A percentile compares a stretch with the other conserved stretches of the same genome.
phyloP scores from a whole-genome alignment of 2,329 filamentous ascomycete species.

The Neonectria ditissima region DNA sequence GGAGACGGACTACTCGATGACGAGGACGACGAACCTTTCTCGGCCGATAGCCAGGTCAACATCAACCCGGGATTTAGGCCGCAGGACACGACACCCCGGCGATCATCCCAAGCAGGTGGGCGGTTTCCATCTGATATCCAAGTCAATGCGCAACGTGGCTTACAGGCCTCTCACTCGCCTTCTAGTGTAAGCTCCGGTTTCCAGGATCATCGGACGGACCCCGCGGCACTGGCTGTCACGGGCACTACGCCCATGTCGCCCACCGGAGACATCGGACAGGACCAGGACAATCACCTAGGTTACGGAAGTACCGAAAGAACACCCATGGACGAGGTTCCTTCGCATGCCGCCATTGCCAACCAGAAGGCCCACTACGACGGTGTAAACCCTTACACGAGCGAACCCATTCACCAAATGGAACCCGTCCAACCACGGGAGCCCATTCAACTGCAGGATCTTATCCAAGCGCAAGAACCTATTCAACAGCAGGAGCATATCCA shows the following conservation, averaged over 20 bases:
- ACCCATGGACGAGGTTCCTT: conserved; percentile 62
- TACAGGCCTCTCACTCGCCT: conserved; percentile 82
- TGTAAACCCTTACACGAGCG: conserved; percentile 68
- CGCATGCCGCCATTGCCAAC: conserved; percentile 62
- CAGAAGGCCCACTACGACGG: conserved; percentile 65
- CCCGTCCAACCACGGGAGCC: conserved; percentile 5
- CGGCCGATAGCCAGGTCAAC: conserved; percentile 61
- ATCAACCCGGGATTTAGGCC: conserved; percentile 61
- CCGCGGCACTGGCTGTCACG: conserved; percentile 70
- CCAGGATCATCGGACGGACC: conserved; percentile 59
- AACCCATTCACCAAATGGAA: conserved; percentile 50
- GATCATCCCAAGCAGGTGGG: conserved; percentile 92
- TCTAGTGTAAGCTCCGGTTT: conserved; percentile 83
- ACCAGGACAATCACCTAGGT: conserved; percentile 49
- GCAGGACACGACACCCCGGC: conserved; percentile 66
- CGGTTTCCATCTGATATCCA: conserved; percentile 95
- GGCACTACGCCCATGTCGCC: conserved; percentile 59
- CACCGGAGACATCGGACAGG: conserved; percentile 48
- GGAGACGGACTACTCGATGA: conserved; percentile 84
- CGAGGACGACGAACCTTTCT: conserved; percentile 74
- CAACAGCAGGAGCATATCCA: conserved; percentile 17
- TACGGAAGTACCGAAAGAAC: conserved; percentile 61
- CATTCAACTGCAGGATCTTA: not conserved
- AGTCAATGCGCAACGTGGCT: conserved; percentile 80
- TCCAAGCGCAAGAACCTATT: conserved; percentile 50